phyloP scores from a whole-genome alignment of 139 green algal genomes.

The Protoeuglena noctilucae region DNA sequence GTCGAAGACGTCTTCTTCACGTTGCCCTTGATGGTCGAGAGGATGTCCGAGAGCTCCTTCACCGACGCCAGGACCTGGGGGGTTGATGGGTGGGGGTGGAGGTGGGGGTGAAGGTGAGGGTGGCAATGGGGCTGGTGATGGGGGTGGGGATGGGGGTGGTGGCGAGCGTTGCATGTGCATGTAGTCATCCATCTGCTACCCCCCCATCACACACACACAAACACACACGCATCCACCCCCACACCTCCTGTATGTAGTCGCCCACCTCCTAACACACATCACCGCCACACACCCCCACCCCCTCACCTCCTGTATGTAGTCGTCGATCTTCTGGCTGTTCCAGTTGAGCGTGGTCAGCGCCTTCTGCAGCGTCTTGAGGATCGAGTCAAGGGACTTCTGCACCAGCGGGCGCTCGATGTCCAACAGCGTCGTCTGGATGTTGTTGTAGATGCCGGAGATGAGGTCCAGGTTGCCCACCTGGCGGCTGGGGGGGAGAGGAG shows the following conservation, averaged over 20 bases:
- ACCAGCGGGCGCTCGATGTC: constrained; percentile 67
- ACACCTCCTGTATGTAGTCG: too few species aligned
- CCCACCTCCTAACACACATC: too few species aligned
- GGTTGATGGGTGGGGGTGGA: too few species aligned
- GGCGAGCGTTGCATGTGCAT: too few species aligned
- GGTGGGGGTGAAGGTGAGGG: too few species aligned
- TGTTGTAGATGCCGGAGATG: constrained; percentile 62
- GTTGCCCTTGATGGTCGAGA: constrained; percentile 64
- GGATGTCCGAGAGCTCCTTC: constrained; percentile 42
- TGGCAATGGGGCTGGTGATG: too few species aligned
- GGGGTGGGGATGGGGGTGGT: too few species aligned
- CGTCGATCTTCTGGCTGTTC: constrained; percentile 56
- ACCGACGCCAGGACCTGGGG: constrained; percentile 53
- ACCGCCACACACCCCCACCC: too few species aligned
- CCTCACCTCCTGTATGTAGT: constrained; percentile 62
- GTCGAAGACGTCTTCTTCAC: constrained; percentile 39
- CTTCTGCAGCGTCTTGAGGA: constrained; percentile 38
- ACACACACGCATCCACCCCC: too few species aligned
- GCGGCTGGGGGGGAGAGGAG: too few species aligned
- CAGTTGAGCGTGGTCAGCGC: constrained; percentile 44
- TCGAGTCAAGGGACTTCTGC: constrained; percentile 44
- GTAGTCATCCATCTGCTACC: too few species aligned
- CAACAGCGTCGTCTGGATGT: constrained; percentile 52
- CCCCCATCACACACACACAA: too few species aligned
- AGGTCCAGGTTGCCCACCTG: constrained; percentile 58